These are phyloP conservation scores for Tremella yokohamensis DNA, from an alignment of 768 basidiomycete species.

Conservation along the genomic window DNA sequence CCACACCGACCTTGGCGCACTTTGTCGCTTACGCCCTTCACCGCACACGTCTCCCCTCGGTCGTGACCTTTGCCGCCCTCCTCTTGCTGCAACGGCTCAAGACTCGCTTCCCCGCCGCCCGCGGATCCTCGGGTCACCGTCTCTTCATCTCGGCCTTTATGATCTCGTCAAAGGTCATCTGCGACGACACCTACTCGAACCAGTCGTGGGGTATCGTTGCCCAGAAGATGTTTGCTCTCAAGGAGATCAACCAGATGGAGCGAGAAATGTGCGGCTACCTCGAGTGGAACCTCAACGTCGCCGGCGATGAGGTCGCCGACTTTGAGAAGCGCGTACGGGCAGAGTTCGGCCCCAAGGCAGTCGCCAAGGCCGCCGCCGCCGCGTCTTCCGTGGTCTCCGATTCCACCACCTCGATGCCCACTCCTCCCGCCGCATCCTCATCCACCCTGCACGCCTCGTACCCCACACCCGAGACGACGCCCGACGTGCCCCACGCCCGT, in stretches of 20 bases:
- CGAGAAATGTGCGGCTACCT: constrained; percentile 88
- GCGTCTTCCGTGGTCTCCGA: constrained; percentile 13
- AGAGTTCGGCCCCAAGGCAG: constrained; percentile 47
- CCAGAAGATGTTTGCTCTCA: constrained; percentile 75
- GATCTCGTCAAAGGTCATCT: constrained; percentile 87
- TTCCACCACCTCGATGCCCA: constrained; percentile 8
- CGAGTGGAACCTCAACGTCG: constrained; percentile 65
- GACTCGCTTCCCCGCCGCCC: constrained; percentile 83
- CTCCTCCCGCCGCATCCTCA: background rate
- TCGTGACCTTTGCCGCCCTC: constrained; percentile 66
- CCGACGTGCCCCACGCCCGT: constrained; percentile 29
- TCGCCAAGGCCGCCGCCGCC: constrained; percentile 21
- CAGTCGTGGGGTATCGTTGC: constrained; percentile 89
- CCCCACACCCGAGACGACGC: constrained; percentile 41
- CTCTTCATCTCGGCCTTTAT: constrained; percentile 89
- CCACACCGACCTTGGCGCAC: constrained; percentile 64
- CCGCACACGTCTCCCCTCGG: constrained; percentile 68
- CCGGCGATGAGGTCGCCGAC: constrained; percentile 48
- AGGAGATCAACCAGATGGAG: constrained; percentile 96
- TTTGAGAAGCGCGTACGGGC: constrained; percentile 50
- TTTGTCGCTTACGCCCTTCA: constrained; percentile 87
- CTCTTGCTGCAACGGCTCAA: constrained; percentile 79
- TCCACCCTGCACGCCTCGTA: constrained; percentile 14
- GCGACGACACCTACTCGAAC: constrained; percentile 91
- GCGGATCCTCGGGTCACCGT: constrained; percentile 83